Evolutionary conservation across 2,329 filamentous ascomycete genomes (phyloP).

Genomic region (Calonectria pseudoturangicola): DNA sequence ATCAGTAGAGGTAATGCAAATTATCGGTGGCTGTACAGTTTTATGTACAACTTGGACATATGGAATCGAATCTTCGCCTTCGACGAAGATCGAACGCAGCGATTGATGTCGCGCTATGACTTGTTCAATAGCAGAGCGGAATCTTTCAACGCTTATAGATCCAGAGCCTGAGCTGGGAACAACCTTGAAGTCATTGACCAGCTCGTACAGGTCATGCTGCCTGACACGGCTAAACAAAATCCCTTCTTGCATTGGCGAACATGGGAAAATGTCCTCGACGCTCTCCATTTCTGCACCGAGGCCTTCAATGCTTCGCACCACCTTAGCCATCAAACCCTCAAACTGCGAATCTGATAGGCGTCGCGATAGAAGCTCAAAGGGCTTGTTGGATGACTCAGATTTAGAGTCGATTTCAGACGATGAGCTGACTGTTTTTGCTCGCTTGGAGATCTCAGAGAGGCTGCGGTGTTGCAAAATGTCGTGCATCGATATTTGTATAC

Average conservation of each 20-base stretch:
- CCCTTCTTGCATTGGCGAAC: slow-evolving; percentile 1
- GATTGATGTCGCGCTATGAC: background rate
- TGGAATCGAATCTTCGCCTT: background rate
- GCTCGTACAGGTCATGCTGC: background rate
- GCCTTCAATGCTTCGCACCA: background rate
- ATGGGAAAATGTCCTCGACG: background rate
- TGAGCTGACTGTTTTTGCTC: background rate
- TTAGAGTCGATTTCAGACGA: too few relatives aligned
- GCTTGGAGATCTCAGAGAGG: background rate
- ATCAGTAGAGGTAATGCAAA: background rate
- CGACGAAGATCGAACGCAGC: background rate
- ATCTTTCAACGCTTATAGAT: background rate
- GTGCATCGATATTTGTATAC: slow-evolving; percentile 3
- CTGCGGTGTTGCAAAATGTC: slow-evolving; percentile 3
- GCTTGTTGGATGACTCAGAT: background rate
- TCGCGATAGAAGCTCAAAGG: background rate
- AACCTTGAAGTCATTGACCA: slow-evolving; percentile 3
- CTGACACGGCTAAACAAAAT: background rate
- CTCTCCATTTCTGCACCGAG: background rate
- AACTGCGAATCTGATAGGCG: slow-evolving; percentile 5
- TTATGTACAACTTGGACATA: slow-evolving; percentile 7
- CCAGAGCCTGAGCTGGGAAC: background rate
- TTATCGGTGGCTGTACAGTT: background rate
- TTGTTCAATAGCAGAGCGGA: background rate
- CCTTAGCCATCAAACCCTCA: background rate